Evolutionary conservation across 1,139 yeast genomes (phyloP), one percentile per base, ranked within the genome.

Genomic region (Magnusiomyces tetraspermus): DNA sequence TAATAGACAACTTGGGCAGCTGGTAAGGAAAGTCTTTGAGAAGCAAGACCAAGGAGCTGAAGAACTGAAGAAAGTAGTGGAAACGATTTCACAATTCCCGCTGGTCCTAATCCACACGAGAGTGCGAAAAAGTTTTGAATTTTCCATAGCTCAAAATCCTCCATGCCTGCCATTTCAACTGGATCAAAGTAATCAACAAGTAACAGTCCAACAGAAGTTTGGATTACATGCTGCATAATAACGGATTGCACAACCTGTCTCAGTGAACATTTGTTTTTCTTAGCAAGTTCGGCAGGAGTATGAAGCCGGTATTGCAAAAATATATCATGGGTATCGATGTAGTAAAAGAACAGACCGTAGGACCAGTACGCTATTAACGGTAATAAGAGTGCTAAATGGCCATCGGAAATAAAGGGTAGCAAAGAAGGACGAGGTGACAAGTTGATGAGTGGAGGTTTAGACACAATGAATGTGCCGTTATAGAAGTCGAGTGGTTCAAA

Each of bases 221-320:
- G 98, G 54, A 92, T 76, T 2, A 81, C 57, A 65, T 92, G 98
- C 72, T 92, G 97, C 37, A 85, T 63, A 8, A 87, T 61, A 50
- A 92, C 98, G 60, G 92, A 96, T 58, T 78, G 74, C 23, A 92
- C 63, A 15, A 92, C 97, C 52, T 84, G 85, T 10, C 62, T 52
- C 53, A 82, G 69, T 0, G 86, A 67, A 15, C 88, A 96, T 65
- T 80, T 85, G 68, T 92, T 92, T 60, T 94, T 77, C 51, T 77
- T 67, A 48, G 74, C 65, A 54, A 88, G 88, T 66, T 90, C 97
- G 61, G 84, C 94, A 48, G 90, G 82, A 21, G 97, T 92, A 67
- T 92, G 98, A 52, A 92, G 87, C 58, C 97, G 75, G 70, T 86
- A 88, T 66, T 77, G 73, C 62, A 86, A 96, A 43, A 92, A 87